Conservation (phyloP, 805 yeast genomes). For the Candida dendrica region DNA sequence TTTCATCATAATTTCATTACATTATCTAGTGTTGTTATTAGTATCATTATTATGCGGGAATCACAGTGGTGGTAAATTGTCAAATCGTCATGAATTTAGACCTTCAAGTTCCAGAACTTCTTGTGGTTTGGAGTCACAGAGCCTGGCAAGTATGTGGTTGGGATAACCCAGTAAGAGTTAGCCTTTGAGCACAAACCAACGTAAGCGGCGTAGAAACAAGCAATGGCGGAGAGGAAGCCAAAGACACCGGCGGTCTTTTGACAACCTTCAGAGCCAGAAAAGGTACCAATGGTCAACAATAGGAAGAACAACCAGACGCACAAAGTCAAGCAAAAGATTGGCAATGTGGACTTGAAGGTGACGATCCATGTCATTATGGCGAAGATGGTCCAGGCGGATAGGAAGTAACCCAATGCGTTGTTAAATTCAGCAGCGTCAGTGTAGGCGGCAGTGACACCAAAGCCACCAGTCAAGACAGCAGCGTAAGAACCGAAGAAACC, state of each 20-base stretch:
- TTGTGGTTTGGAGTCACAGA: conserved; percentile 1
- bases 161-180: not conserved
- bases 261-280: conserved; percentile 25
- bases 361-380: conserved; percentile 37
- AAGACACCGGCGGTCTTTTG: conserved; percentile 42
- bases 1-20: not conserved
- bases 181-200: conserved; percentile 31
- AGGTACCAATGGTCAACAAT: conserved; percentile 36
- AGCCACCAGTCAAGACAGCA: conserved; percentile 35
- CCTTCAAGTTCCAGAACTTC: conserved; percentile 2
- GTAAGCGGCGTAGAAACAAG: conserved; percentile 39
- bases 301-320: conserved; percentile 39
- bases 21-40: no score
- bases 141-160: conserved; percentile 1
- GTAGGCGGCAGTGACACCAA: conserved; percentile 35
- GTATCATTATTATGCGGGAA: not conserved
- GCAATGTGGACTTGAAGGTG: conserved; percentile 42
- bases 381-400: conserved; percentile 46
- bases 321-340: conserved; percentile 32
- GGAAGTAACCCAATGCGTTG: conserved; percentile 41
- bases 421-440: conserved; percentile 26
- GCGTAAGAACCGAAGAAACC: conserved; percentile 49
- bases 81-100: not conserved
- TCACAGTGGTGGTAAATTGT: not conserved
- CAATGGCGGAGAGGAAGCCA: conserved; percentile 33